phyloP scores from a whole-genome alignment of 208 protist species.

The Leptomonas pyrrhocoris region DNA sequence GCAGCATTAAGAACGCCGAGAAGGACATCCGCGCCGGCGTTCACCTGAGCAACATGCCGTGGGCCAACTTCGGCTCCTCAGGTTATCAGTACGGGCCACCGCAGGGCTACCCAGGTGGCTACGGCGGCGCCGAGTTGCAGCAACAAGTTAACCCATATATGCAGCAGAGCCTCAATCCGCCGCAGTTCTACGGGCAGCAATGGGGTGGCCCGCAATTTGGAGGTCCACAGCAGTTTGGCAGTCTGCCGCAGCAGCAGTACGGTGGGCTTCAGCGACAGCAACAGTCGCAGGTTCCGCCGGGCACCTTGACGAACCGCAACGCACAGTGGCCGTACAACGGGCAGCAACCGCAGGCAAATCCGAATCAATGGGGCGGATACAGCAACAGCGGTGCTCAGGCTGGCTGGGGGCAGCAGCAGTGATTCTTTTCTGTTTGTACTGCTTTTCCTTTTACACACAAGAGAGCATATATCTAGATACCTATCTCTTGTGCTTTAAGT shows the following conservation, averaged over 20 bases:
- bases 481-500: neutral
- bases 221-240: constrained; percentile 4
- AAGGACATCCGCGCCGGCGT: constrained; percentile 76
- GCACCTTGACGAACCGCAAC: constrained; percentile 1
- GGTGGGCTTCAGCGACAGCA: constrained; percentile 4
- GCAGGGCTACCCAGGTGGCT: constrained; percentile 16
- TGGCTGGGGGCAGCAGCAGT: constrained; percentile 19
- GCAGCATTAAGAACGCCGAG: constrained; percentile 49
- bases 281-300: constrained; percentile 1
- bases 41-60: constrained; percentile 24
- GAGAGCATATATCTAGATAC: constrained; percentile 13
- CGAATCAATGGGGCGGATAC: constrained; percentile 13
- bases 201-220: constrained; percentile 1
- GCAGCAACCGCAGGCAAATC: neutral
- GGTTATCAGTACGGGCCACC: constrained; percentile 19
- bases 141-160: neutral
- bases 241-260: constrained; percentile 14
- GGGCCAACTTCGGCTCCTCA: constrained; percentile 12
- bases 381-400: neutral
- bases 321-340: constrained; percentile 10
- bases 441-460: constrained; percentile 6
- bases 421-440: neutral
- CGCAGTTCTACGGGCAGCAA: constrained; percentile 2
- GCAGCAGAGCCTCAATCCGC: neutral
- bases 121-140: neutral